Evolutionary conservation across 345 rosid species (phyloP), one percentile per base, ranked within the genome.

Genomic region (Abelmoschus esculentus): DNA sequence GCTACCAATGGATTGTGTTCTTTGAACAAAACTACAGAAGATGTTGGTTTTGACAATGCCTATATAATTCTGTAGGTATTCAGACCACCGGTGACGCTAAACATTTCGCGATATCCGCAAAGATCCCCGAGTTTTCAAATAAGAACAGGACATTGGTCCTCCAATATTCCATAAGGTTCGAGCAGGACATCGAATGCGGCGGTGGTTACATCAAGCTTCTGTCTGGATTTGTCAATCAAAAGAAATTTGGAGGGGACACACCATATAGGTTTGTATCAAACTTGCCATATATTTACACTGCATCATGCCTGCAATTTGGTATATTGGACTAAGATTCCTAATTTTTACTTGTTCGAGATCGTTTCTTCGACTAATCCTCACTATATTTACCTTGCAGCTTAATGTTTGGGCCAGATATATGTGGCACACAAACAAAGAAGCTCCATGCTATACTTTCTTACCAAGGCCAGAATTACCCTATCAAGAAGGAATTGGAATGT

Each of bases 391-490:
- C 44, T 11, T 85, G 83, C 88, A 93, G 97, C 72, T 72, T 93
- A 58, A 93, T 93, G 98, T 90, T 90, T 81, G 98, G 98, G 56
- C 98, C 98, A 57, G 98, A 93, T 80, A 82, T 93, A 61, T 93
- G 98, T 49, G 97, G 98, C 47, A 78, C 93, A 1, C 96, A 90
- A 81, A 90, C 86, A 13, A 93, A 93, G 84, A 87, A 90, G 84
- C 87, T 93, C 74, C 97, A 93, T 78, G 81, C 84, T 18, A 90
- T 93, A 70, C 66, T 90, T 40, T 40, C 44, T 40, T 40, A 40
- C 44, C 44, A 40, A 40, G 44, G 44, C 44, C 44, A 40, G 44
- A 93, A 90, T 70, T 90, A 90, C 78, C 97, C 96, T 3, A 77
- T 90, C 18, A 90, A 87, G 61, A 93, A 90, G 85, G 93, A 89